Evolutionary conservation across 495 filamentous ascomycete genomes (phyloP).

Genomic region (Coniosporium apollinis): DNA sequence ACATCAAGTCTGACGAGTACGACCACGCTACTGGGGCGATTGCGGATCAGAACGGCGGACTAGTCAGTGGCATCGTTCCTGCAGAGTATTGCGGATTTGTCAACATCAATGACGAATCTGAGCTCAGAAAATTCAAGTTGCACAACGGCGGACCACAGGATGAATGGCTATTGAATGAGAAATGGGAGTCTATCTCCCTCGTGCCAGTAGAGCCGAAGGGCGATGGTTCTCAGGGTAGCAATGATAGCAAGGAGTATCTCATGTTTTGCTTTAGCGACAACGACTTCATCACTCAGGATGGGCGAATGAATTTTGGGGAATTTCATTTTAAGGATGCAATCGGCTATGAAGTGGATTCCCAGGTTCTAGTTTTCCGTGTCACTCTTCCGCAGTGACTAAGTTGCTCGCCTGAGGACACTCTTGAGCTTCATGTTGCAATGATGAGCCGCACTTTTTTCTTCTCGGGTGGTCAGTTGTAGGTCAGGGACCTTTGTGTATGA

Average conservation of each 20-base stretch:
- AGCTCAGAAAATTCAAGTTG: constrained; percentile 51
- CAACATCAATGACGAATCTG: constrained; percentile 52
- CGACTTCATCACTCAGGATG: constrained; percentile 69
- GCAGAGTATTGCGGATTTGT: constrained; percentile 54
- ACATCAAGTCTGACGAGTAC: constrained; percentile 39
- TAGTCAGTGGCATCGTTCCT: constrained; percentile 42
- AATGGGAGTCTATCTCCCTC: constrained; percentile 60
- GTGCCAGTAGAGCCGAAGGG: constrained; percentile 41
- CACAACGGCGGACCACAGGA: constrained; percentile 50
- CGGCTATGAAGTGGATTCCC: too few relatives aligned
- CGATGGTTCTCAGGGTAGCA: too few relatives aligned
- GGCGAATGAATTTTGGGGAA: too few relatives aligned
- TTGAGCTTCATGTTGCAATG: too few relatives aligned
- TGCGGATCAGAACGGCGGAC: constrained; percentile 33
- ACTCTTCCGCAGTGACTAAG: too few relatives aligned
- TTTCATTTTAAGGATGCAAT: too few relatives aligned
- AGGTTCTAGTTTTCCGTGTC: too few relatives aligned
- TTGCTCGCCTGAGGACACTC: too few relatives aligned
- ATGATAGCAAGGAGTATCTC: constrained; percentile 43
- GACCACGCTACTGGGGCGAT: constrained; percentile 36
- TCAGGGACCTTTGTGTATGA: too few relatives aligned
- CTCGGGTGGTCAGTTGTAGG: too few relatives aligned
- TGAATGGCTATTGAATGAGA: constrained; percentile 49
- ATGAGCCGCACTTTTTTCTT: too few relatives aligned
- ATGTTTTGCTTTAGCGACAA: constrained; percentile 58